These are phyloP conservation scores for Pichia membranifaciens DNA, from an alignment of 805 yeast genomes.

Conservation along the genomic window DNA sequence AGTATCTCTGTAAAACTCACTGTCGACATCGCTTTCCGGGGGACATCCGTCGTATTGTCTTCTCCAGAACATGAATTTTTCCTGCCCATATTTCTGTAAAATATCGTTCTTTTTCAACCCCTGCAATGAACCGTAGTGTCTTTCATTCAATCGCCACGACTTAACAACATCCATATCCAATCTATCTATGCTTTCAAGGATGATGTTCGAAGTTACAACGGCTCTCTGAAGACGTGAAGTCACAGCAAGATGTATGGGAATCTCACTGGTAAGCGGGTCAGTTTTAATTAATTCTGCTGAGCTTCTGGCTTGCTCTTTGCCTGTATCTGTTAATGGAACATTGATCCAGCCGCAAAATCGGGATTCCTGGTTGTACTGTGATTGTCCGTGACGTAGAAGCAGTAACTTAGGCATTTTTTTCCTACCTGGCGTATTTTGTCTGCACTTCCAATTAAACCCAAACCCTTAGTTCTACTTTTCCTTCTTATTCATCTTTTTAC, in stretches of 20 bases:
- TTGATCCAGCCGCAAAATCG: slow-evolving; percentile 86
- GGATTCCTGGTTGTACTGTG: slow-evolving; percentile 70
- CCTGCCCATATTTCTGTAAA: slow-evolving; percentile 59
- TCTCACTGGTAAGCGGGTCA: slow-evolving; percentile 42
- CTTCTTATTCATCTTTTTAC: no score
- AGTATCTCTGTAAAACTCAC: slow-evolving; percentile 34
- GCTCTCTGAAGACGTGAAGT: slow-evolving; percentile 73
- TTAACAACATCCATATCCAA: slow-evolving; percentile 47
- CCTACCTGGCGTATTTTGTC: no score
- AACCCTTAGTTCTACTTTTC: no score
- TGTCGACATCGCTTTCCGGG: slow-evolving; percentile 36
- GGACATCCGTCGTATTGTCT: slow-evolving; percentile 75
- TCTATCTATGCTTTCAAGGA: slow-evolving; percentile 49
- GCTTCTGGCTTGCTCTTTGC: slow-evolving; percentile 59
- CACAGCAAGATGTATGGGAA: slow-evolving; percentile 23
- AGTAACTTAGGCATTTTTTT: slow-evolving; percentile 31
- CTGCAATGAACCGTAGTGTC: slow-evolving; percentile 81
- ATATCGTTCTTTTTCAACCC: slow-evolving; percentile 70
- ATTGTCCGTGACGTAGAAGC: slow-evolving; percentile 76
- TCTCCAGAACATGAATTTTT: slow-evolving; percentile 72
- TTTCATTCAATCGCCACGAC: slow-evolving; percentile 76
- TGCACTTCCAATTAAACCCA: no score
- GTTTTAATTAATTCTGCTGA: slow-evolving; percentile 54
- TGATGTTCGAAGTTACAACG: slow-evolving; percentile 65
- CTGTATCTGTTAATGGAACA: slow-evolving; percentile 60